Conservation (phyloP, 768 basidiomycete species). For the Podaxis sp. region DNA sequence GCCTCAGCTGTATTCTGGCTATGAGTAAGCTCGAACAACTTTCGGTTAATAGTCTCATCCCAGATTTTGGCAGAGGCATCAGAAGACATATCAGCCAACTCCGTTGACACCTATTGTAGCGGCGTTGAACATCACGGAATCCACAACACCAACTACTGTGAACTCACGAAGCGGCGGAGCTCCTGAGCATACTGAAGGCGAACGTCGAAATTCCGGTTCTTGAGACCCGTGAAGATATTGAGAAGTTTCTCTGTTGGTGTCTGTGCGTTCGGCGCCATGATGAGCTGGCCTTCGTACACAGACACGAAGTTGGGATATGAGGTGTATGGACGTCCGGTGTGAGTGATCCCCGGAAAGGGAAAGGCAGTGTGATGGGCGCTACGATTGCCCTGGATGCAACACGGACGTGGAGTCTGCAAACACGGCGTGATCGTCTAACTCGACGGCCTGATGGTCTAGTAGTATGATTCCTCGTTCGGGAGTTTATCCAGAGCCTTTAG, state of each 20-base stretch:
- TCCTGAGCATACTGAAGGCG: conserved; percentile 71
- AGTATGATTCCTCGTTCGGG: conserved; percentile 70
- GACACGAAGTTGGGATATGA: background rate
- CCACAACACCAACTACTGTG: conserved; percentile 11
- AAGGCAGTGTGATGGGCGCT: conserved; percentile 3
- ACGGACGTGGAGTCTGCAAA: too few species aligned
- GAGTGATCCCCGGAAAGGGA: background rate
- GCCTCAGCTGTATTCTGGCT: conserved; percentile 77
- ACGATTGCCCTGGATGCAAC: background rate
- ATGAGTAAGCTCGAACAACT: conserved; percentile 81
- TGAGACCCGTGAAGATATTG: conserved; percentile 67
- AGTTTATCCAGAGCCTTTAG: conserved; percentile 6
- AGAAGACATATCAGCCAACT: conserved; percentile 77
- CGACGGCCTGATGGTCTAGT: conserved; percentile 37
- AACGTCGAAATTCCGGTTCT: conserved; percentile 61
- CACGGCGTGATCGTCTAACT: too few species aligned
- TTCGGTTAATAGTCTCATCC: conserved; percentile 81
- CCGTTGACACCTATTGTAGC: conserved; percentile 59
- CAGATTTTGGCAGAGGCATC: conserved; percentile 81
- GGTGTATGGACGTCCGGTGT: background rate
- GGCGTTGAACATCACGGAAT: conserved; percentile 17
- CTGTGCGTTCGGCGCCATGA: conserved; percentile 37
- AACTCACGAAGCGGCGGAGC: conserved; percentile 70
- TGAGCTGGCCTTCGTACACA: background rate
- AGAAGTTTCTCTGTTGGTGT: conserved; percentile 59